Evolutionary conservation across 805 yeast species (phyloP).

Genomic region (Sugiyamaella mastotermitis): DNA sequence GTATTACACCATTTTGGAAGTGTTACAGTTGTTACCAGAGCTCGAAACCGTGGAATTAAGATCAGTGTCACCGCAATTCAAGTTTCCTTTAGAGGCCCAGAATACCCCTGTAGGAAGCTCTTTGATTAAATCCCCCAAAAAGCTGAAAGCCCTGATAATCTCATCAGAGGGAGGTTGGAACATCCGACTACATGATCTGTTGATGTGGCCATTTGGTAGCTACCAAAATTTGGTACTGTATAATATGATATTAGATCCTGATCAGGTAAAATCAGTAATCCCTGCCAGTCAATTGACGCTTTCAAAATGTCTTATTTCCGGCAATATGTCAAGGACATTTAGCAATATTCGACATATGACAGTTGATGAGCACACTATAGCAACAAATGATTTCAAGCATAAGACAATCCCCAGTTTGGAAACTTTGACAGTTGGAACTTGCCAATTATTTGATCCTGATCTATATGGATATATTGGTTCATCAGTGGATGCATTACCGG

Average conservation of each 20-base stretch:
- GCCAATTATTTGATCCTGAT: no score
- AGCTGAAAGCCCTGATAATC: conserved; percentile 4
- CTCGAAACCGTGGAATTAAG: conserved; percentile 9
- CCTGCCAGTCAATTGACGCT: not conserved
- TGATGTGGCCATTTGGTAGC: conserved; percentile 14
- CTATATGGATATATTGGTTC: no score
- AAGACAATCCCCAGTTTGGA: not conserved
- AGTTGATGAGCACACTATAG: no score
- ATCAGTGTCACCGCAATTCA: conserved; percentile 12
- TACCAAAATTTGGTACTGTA: conserved; percentile 3
- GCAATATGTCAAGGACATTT: not conserved
- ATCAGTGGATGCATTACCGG: no score
- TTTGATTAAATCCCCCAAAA: not conserved
- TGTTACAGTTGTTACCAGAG: conserved; percentile 10
- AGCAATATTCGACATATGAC: no score
- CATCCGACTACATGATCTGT: conserved; percentile 3
- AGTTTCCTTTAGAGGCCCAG: not conserved
- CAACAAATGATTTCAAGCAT: not conserved
- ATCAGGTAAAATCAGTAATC: not conserved
- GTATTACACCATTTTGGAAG: conserved; percentile 10
- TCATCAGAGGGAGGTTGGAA: conserved; percentile 16
- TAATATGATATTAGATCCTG: not conserved
- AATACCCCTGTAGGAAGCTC: not conserved
- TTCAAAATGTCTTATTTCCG: not conserved
- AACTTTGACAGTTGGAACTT: no score